Percentiles rank a stretch among this genome's conserved stretches.
Evolutionary conservation across 768 basidiomycete species (phyloP).

Genomic region (Nidularia pulvinata): DNA sequence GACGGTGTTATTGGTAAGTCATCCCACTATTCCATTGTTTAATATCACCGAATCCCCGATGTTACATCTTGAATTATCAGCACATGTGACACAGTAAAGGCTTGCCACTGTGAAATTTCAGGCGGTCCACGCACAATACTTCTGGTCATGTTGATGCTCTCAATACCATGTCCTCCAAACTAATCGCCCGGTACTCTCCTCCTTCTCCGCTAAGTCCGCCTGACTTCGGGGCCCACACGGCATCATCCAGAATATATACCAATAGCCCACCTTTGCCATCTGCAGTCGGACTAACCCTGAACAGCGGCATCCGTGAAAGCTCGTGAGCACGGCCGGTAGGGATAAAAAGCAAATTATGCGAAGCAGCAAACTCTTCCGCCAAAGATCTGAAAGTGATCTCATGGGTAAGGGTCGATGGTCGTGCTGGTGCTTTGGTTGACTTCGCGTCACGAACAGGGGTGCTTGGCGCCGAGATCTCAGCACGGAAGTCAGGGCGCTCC

Average conservation of each 20-base stretch:
- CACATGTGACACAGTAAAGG: too few species aligned
- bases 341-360: constrained; percentile 87
- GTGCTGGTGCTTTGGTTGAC: constrained; percentile 28
- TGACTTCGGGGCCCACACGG: constrained; percentile 78
- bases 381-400: constrained; percentile 94
- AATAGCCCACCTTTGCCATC: constrained; percentile 88
- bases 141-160: too few species aligned
- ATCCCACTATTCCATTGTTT: too few species aligned
- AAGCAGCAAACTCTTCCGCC: constrained; percentile 87
- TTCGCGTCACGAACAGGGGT: constrained; percentile 23
- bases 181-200: constrained; percentile 73
- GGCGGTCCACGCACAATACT: too few species aligned
- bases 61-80: too few species aligned
- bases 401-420: constrained; percentile 52
- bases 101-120: too few species aligned
- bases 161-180: constrained; percentile 87
- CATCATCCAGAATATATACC: constrained; percentile 92
- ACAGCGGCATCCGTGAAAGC: constrained; percentile 86
- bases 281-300: constrained; percentile 72
- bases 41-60: too few species aligned
- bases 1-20: too few species aligned
- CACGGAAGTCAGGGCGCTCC: constrained; percentile 63
- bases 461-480: constrained; percentile 35
- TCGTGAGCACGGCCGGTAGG: constrained; percentile 87
- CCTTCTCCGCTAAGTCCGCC: constrained; percentile 44